These are phyloP conservation scores for Aspergillus sp. DNA, from an alignment of 2,329 filamentous ascomycete genomes.

Conservation along the genomic window DNA sequence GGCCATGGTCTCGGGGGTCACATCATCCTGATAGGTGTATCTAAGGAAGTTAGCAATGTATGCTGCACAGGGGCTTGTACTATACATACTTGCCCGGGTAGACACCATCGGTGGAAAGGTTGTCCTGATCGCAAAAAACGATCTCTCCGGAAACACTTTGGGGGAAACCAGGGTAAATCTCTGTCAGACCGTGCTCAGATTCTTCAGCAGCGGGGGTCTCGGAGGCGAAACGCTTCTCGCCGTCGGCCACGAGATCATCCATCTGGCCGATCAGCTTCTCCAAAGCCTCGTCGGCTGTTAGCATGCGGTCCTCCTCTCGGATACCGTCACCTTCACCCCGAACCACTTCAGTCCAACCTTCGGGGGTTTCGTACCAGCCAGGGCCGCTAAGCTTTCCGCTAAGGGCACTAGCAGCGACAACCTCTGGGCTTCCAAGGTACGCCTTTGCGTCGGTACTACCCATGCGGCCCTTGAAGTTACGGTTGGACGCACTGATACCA, in stretches of 20 bases:
- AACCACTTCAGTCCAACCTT: constrained; percentile 60
- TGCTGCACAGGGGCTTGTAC: not conserved
- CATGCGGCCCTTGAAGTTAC: constrained; percentile 92
- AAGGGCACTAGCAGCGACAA: constrained; percentile 87
- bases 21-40: constrained; percentile 85
- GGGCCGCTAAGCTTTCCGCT: constrained; percentile 59
- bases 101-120: constrained; percentile 89
- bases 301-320: constrained; percentile 61
- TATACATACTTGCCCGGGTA: constrained; percentile 63
- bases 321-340: constrained; percentile 71
- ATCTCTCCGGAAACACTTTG: constrained; percentile 82
- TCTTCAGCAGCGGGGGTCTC: constrained; percentile 16
- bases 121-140: constrained; percentile 80
- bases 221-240: constrained; percentile 11
- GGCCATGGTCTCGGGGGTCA: constrained; percentile 77
- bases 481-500: constrained; percentile 78
- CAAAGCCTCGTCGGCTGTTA: constrained; percentile 67
- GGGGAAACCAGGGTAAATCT: constrained; percentile 83
- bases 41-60: not conserved
- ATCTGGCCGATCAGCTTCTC: constrained; percentile 69
- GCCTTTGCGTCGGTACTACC: constrained; percentile 76
- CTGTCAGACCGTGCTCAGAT: constrained; percentile 47
- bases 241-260: constrained; percentile 47
- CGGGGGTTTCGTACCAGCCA: constrained; percentile 73
- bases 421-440: constrained; percentile 84